Conservation (phyloP, 257 asterid species). For the Capsicum baccatum region DNA sequence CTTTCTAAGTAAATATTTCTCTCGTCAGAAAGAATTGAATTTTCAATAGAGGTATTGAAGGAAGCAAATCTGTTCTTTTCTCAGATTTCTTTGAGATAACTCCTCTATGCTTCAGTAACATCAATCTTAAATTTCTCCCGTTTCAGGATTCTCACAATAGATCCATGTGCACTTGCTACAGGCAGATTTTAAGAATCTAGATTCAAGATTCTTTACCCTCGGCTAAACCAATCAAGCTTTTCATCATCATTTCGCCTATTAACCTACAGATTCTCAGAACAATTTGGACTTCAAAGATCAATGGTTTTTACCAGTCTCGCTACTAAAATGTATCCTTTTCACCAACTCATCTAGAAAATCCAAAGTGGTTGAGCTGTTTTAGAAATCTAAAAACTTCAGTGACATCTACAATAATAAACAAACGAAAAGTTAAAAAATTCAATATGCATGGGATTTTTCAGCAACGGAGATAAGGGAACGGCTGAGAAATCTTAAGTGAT, state of each 20-base stretch:
- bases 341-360: background rate
- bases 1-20: background rate
- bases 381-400: background rate
- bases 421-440: background rate
- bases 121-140: background rate
- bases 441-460: background rate
- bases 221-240: slow-evolving; percentile 11
- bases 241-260: background rate
- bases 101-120: too few species aligned
- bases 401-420: background rate
- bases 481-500: background rate
- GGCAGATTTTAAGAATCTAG: background rate
- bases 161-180: background rate
- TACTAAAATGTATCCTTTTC: background rate
- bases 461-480: background rate
- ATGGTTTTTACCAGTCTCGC: background rate
- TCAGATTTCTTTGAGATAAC: too few species aligned
- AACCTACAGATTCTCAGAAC: slow-evolving; percentile 17
- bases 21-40: background rate
- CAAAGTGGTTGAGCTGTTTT: background rate
- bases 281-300: background rate
- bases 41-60: background rate
- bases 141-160: background rate
- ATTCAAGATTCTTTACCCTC: background rate
- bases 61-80: too few species aligned